Conservation (phyloP, 2,329 filamentous ascomycete species). For the Penicillium sp. region DNA sequence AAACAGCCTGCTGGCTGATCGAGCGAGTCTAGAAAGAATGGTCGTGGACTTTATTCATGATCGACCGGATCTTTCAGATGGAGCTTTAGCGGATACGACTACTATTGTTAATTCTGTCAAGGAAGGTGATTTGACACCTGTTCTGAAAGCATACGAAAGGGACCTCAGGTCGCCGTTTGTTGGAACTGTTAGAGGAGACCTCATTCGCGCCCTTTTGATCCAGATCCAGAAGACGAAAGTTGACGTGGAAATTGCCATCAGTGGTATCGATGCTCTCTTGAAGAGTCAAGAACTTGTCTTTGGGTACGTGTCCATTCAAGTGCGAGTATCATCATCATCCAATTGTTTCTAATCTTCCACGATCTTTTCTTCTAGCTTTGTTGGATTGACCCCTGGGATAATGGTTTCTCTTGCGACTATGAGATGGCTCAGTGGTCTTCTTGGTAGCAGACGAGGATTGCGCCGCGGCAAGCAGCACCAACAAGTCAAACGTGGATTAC, state of each 20-base stretch:
- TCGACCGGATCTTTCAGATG: conserved; percentile 61
- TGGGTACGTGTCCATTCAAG: conserved; percentile 47
- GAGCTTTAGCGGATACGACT: conserved; percentile 60
- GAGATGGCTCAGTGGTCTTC: conserved; percentile 67
- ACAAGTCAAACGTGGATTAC: conserved; percentile 72
- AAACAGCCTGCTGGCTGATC: conserved; percentile 83
- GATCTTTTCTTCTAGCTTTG: conserved; percentile 58
- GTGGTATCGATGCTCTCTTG: conserved; percentile 87
- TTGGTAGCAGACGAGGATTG: conserved; percentile 70
- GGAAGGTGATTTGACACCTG: conserved; percentile 89
- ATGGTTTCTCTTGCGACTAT: conserved; percentile 74
- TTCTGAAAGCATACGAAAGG: conserved; percentile 86
- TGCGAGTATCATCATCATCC: background rate
- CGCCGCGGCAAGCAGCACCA: conserved; percentile 64
- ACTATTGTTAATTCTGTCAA: conserved; percentile 76
- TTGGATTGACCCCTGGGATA: conserved; percentile 90
- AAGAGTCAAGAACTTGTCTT: conserved; percentile 98
- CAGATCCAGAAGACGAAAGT: conserved; percentile 99
- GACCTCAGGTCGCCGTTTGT: conserved; percentile 79
- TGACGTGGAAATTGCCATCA: conserved; percentile 92
- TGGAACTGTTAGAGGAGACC: conserved; percentile 79
- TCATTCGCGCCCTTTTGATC: conserved; percentile 86
- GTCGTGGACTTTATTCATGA: conserved; percentile 93
- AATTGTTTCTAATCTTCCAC: conserved; percentile 10
- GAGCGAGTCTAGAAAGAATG: conserved; percentile 93